Evolutionary conservation across 2,329 filamentous ascomycete genomes (phyloP), one percentile per base, ranked within the genome.

Genomic region (Gliomastix tumulicola): DNA sequence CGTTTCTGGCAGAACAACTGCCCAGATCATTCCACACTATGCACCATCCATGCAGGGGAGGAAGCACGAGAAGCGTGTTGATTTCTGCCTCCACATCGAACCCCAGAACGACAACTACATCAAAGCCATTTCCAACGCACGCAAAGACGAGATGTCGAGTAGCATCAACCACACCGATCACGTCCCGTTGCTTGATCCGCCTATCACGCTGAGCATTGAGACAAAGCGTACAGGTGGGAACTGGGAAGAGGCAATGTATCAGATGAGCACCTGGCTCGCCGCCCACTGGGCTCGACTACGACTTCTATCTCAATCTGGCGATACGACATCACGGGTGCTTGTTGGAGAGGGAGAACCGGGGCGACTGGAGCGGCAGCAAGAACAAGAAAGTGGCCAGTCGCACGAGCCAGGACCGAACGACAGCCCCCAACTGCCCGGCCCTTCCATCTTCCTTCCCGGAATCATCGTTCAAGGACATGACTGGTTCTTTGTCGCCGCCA

Each of bases 191-290:
- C 18, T 34, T n/a, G 21, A 18, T 8, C 27, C 32, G 11, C 40
- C 38, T 5, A 34, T 42, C 21, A 21, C 25, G 11, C n/a, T 40
- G 5, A 35, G 34, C 16, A 34, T 40, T n/a, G 40, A 42, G 31
- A 40, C 38, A 6, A 42, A 42, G 22, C 20, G 23, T 18, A 32
- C 34, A 6, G 38, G 35, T 6, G 21, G 37, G 7, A 30, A 40
- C 12, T 40, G 23, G 37, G 20, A 36, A 8, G 21, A 34, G 30
- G 38, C 40, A 5, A 9, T 34, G 18, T 22, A 30, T 11, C 38
- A 42, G 30, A 31, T 35, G 10, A 35, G 30, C 15, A 30, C 25
- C 16, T 40, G 37, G 40, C 32, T 42, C 13, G n/a, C 28, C 8
- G 38, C 34, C 7, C 35, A 40, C n/a, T 37, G 38, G 35, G 21